Conservation (phyloP, 306 rosid species). For the Vigna radiata region DNA sequence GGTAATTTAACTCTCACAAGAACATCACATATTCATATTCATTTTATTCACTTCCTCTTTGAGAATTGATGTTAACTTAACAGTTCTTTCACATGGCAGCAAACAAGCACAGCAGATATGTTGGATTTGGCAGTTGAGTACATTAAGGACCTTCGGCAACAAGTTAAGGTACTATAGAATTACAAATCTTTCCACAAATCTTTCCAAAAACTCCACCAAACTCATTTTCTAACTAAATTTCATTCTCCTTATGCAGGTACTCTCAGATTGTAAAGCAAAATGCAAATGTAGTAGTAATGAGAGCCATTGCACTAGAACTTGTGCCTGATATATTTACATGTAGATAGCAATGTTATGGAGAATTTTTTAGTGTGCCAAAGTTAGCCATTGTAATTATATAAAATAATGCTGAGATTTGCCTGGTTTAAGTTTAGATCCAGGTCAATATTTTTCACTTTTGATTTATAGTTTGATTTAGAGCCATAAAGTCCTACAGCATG, state of each 20-base stretch:
- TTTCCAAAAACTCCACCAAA: neutral
- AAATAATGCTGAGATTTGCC: conserved; percentile 39
- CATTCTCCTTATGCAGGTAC: conserved; percentile 62
- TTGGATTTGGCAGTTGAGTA: conserved; percentile 74
- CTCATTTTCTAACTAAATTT: conserved; percentile 35
- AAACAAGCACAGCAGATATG: conserved; percentile 89
- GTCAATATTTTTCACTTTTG: conserved; percentile 4
- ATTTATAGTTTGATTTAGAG: conserved; percentile 18
- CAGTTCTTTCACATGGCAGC: conserved; percentile 56
- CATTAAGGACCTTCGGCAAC: conserved; percentile 80
- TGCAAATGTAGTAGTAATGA: conserved; percentile 71
- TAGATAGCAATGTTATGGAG: conserved; percentile 43
- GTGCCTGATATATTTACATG: conserved; percentile 44
- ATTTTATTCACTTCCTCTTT: conserved; percentile 19
- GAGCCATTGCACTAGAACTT: conserved; percentile 41
- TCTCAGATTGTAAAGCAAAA: conserved; percentile 62
- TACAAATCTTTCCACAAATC: neutral
- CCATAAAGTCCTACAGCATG: conserved; percentile 13
- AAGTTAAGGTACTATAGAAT: conserved; percentile 68
- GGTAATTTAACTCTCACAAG: conserved; percentile 52
- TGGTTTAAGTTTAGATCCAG: conserved; percentile 26
- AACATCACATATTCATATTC: neutral
- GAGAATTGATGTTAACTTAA: neutral
- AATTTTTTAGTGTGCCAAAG: conserved; percentile 29
- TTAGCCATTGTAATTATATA: conserved; percentile 41